Percentiles rank a stretch among this genome's conserved stretches.
Evolutionary conservation across 208 protist species (phyloP).

Genomic region (Herpetomonas samuelpessoai): DNA sequence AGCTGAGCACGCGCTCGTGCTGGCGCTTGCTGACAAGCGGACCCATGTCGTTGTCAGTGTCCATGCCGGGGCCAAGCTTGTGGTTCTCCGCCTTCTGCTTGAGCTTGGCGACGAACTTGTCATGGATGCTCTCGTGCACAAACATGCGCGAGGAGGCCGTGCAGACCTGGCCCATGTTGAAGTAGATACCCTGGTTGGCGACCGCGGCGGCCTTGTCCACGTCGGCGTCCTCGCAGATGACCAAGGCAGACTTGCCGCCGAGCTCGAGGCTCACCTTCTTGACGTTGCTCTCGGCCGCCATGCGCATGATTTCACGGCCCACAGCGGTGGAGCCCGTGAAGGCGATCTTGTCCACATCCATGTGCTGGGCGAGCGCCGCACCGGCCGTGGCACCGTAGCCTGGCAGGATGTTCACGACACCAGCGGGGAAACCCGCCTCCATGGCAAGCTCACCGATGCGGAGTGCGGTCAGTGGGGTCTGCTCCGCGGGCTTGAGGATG

Average conservation of each 20-base stretch:
- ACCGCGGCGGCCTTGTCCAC: conserved; percentile 57
- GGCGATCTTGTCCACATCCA: conserved; percentile 88
- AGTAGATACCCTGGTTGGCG: conserved; percentile 63
- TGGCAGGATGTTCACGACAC: conserved; percentile 86
- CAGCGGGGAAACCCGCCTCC: conserved; percentile 84
- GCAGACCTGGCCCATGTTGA: conserved; percentile 87
- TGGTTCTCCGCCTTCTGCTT: conserved; percentile 42
- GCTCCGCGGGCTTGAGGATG: conserved; percentile 90
- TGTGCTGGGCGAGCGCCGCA: conserved; percentile 49
- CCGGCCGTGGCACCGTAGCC: conserved; percentile 82
- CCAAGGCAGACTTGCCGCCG: conserved; percentile 90
- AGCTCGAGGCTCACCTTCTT: conserved; percentile 87
- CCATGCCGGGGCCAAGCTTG: conserved; percentile 56
- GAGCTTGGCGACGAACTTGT: conserved; percentile 70
- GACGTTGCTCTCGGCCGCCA: conserved; percentile 65
- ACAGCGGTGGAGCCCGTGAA: conserved; percentile 88
- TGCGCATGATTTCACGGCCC: conserved; percentile 63
- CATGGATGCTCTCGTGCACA: conserved; percentile 78
- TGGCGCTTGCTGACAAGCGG: conserved; percentile 72
- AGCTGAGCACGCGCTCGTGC: conserved; percentile 64
- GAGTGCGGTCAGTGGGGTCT: conserved; percentile 85
- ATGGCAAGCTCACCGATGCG: conserved; percentile 68
- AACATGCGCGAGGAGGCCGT: conserved; percentile 81
- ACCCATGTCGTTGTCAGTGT: conserved; percentile 47
- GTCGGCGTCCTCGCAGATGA: conserved; percentile 84